Evolutionary conservation across 257 asterid species (phyloP), one percentile per base, ranked within the genome.

Genomic region (Salvia hispanica): DNA sequence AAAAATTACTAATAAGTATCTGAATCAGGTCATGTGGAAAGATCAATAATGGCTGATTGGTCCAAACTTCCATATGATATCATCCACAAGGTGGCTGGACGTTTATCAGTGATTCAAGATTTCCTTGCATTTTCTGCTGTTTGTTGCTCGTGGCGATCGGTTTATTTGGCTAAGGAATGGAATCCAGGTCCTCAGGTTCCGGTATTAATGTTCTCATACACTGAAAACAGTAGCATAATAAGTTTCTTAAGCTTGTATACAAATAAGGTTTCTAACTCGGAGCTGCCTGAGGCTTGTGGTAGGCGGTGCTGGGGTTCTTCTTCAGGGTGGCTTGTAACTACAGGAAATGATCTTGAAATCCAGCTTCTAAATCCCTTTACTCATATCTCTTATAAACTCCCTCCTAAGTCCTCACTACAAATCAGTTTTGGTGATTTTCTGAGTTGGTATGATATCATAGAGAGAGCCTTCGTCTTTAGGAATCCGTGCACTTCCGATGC

Each of bases 41-140:
- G 71, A 31, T 33, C 28, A 16, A n/a, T 54, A 47, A 77, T 77
- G 81, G 78, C 78, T 40, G 75, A 72, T 47, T 77, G 81, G 81
- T 63, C 75, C 60, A 43, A 36, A n/a, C 75, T 77, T 72, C 81
- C 78, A 18, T 68, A 68, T 46, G 76, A 77, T 70, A 57, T 77
- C 42, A 36, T 73, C 56, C 76, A 77, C 76, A 63, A 72, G 57
- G 58, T 77, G 21, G 56, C 81, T 7, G 5, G 66, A 48, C 45
- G 36, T 64, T 42, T 77, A 43, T 16, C 31, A 3, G 44, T 58
- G 66, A 25, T 68, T 0, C 72, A 77, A 47, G 81, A 77, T 37
- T 67, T 77, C 63, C 68, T 72, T 67, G 72, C 83, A 15, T 76
- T 84, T 67, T 79, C 89, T 43, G 81, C 84, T 21, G 86, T 79